phyloP scores from a whole-genome alignment of 331 rosid species.

The Arachis monticola region DNA sequence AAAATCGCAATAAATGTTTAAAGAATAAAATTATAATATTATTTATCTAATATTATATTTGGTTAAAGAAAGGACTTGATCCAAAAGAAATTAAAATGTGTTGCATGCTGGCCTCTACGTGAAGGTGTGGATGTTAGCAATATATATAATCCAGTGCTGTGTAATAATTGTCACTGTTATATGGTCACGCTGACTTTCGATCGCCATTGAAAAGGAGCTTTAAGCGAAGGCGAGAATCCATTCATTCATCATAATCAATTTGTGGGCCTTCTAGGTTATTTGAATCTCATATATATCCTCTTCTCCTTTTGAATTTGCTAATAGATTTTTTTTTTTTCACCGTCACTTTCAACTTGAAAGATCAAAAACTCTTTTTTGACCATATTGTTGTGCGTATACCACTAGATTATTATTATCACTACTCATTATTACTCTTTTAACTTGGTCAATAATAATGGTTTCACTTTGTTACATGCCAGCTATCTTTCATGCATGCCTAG shows the following conservation, averaged over 20 bases:
- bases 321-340: not conserved
- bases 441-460: conserved; percentile 18
- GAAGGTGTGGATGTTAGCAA: too few species aligned
- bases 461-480: conserved; percentile 16
- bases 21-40: too few species aligned
- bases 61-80: too few species aligned
- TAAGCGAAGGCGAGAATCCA: conserved; percentile 35
- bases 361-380: conserved; percentile 19
- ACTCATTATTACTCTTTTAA: not conserved
- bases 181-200: conserved; percentile 49
- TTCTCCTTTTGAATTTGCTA: conserved; percentile 29
- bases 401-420: not conserved
- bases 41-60: too few species aligned
- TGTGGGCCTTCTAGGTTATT: conserved; percentile 38
- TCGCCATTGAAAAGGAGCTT: conserved; percentile 47
- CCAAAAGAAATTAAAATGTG: too few species aligned
- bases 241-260: conserved; percentile 28
- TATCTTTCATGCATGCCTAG: conserved; percentile 10
- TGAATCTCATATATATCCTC: conserved; percentile 3
- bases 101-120: too few species aligned
- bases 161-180: conserved; percentile 46
- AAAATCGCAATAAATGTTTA: too few species aligned
- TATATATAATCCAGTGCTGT: conserved; percentile 12
- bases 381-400: conserved; percentile 3
- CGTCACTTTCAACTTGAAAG: not conserved